Evolutionary conservation across 257 asterid genomes (phyloP).

Genomic region (Nicotiana benthamiana): DNA sequence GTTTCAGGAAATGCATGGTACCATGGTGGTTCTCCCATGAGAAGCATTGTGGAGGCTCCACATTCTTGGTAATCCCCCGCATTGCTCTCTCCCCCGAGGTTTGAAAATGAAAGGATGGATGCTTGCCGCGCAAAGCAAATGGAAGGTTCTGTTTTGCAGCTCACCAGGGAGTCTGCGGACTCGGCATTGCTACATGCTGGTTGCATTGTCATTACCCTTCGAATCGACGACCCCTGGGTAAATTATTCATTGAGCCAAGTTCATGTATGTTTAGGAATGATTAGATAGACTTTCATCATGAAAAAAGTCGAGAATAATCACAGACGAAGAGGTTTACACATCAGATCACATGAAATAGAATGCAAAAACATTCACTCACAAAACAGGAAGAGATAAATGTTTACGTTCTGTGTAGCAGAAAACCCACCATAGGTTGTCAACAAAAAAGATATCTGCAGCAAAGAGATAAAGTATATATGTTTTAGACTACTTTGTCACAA

Average conservation of each 20-base stretch:
- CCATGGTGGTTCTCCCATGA: constrained; percentile 31
- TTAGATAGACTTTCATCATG: not conserved
- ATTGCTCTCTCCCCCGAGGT: constrained; percentile 22
- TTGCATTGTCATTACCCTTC: constrained; percentile 25
- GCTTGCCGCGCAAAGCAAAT: constrained; percentile 22
- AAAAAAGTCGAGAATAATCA: not conserved
- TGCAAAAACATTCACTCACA: not conserved
- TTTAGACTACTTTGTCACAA: too few species aligned
- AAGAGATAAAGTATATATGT: too few species aligned
- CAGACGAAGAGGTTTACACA: not conserved
- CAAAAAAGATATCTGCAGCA: too few species aligned
- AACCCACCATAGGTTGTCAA: not conserved
- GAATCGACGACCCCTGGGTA: constrained; percentile 24
- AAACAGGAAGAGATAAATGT: not conserved
- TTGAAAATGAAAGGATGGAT: constrained; percentile 33
- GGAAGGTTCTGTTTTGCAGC: constrained; percentile 43
- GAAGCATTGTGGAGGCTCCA: constrained; percentile 29
- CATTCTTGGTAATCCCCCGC: constrained; percentile 32
- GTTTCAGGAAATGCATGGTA: constrained; percentile 18
- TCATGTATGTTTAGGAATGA: not conserved
- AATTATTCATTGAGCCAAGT: not conserved
- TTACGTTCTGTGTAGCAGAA: not conserved
- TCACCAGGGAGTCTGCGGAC: constrained; percentile 28
- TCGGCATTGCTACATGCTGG: constrained; percentile 33
- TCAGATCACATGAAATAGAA: not conserved